These are phyloP conservation scores for Cyanidiococcus yangmingshanensis DNA, from an alignment of 23 red algal genomes.

Conservation along the genomic window DNA sequence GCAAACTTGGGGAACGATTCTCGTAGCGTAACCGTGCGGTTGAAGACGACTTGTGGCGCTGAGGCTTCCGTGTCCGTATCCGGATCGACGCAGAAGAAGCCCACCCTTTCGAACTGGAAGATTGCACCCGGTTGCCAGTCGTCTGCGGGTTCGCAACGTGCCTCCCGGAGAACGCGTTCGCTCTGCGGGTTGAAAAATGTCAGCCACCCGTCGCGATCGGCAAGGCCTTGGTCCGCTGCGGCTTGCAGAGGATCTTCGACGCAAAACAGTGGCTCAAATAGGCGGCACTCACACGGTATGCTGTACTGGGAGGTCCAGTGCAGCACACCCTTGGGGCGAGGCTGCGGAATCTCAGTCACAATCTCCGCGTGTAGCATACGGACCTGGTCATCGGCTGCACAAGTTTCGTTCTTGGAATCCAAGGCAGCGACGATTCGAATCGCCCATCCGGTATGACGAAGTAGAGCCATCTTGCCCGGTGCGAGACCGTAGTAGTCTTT, in stretches of 20 bases:
- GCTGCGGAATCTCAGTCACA: background rate
- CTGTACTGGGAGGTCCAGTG: slow-evolving; percentile 69
- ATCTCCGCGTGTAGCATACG: background rate
- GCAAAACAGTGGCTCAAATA: slow-evolving; percentile 68
- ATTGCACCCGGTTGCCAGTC: slow-evolving; percentile 27
- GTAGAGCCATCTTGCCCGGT: slow-evolving; percentile 80
- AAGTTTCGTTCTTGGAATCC: background rate
- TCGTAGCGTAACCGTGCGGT: slow-evolving; percentile 1
- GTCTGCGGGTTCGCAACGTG: slow-evolving; percentile 47
- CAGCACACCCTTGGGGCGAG: slow-evolving; percentile 86
- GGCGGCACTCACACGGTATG: slow-evolving; percentile 47
- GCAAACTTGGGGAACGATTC: slow-evolving; percentile 12
- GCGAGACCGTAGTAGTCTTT: slow-evolving; percentile 95
- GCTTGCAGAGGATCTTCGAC: slow-evolving; percentile 42
- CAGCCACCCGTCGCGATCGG: slow-evolving; percentile 63
- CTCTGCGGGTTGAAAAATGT: slow-evolving; percentile 53
- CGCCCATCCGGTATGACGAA: slow-evolving; percentile 44
- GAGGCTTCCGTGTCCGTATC: slow-evolving; percentile 14
- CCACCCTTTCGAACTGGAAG: slow-evolving; percentile 93
- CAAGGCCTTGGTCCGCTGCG: background rate
- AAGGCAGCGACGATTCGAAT: background rate
- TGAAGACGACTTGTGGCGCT: background rate
- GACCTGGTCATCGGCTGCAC: background rate
- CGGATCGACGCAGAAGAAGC: slow-evolving; percentile 67
- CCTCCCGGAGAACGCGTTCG: slow-evolving; percentile 43